Evolutionary conservation across 2,329 filamentous ascomycete species (phyloP), one percentile per base, ranked within the genome.

Genomic region (Neospermospora avenae): DNA sequence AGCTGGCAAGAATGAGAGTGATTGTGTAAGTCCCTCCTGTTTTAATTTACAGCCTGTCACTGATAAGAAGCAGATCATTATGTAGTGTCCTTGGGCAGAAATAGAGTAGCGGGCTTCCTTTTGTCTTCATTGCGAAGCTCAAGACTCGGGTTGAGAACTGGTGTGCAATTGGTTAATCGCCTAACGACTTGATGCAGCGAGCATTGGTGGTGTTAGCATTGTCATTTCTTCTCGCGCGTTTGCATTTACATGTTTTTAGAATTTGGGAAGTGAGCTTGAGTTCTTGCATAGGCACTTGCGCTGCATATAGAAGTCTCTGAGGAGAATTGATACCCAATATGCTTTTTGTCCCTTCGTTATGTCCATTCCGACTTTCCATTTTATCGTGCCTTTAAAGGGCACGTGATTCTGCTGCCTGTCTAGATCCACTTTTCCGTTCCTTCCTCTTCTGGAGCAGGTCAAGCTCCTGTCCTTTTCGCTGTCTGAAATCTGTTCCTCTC

Each of bases 1-100:
- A 6, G 83, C 87, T 69, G 86, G 82, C 51, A 93, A 95, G 75
- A 83, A 87, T 63, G 90, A 96, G n/a, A 84, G 84, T 67, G 93
- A 98, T 76, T 99, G 93, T 79, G 93, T 97, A 73, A 69, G 72
- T 70, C 25, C 44, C 51, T 14, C 24, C 20, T 34, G 4, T 22
- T n/a, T 18, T 18, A 2, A 14, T 4, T 37, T 31, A 16, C 25
- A n/a, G 22, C 20, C 18, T 35, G 34, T 52, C 58, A 55, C 64
- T 63, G 39, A 63, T 18, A 7, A n/a, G 3, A n/a, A 28, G 4
- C 24, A 72, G 70, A 57, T 65, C 57, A 63, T 72, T 41, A 72
- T 72, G 71, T 72, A 58, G 67, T 8, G 3, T 31, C 35, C 31
- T 13, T 20, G 5, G 18, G 22, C 24, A 10, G 16, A 10, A n/a